Conservation (phyloP, 345 rosid species). For the Nephelium lappaceum region DNA sequence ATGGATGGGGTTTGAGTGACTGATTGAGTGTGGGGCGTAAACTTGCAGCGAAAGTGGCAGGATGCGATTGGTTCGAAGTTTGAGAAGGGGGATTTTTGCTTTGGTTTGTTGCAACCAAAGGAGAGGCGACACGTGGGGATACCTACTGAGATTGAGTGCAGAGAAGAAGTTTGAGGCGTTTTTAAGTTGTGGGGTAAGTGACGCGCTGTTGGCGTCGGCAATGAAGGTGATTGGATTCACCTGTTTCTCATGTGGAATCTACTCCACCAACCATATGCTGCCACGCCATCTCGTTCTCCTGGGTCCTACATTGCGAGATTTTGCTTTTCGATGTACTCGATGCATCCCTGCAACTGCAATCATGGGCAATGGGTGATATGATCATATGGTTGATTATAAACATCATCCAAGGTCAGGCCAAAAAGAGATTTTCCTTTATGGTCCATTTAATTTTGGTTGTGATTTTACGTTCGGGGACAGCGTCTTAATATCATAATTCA, state of each 20-base stretch:
- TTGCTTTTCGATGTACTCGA: not conserved
- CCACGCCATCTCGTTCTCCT: not conserved
- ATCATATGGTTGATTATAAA: not conserved
- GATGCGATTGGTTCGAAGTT: constrained; percentile 2
- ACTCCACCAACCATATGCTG: not conserved
- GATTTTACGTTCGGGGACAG: no score
- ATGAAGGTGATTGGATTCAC: constrained; percentile 15
- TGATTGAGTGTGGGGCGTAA: not conserved
- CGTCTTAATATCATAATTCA: no score
- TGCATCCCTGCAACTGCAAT: not conserved
- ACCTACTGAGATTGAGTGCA: constrained; percentile 4
- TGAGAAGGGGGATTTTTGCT: not conserved
- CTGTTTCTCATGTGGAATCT: not conserved
- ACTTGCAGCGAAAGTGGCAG: constrained; percentile 12
- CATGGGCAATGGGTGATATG: not conserved
- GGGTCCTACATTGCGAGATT: not conserved
- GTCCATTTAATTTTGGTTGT: no score
- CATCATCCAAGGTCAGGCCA: not conserved
- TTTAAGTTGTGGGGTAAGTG: constrained; percentile 12
- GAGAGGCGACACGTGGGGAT: not conserved
- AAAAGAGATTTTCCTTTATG: no score
- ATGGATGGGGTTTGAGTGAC: not conserved
- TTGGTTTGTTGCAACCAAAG: not conserved
- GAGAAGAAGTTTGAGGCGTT: not conserved
- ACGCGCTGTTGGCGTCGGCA: constrained; percentile 33